These are phyloP conservation scores for Selenicereus undatus DNA, from an alignment of 148 eudicot species.

Conservation along the genomic window DNA sequence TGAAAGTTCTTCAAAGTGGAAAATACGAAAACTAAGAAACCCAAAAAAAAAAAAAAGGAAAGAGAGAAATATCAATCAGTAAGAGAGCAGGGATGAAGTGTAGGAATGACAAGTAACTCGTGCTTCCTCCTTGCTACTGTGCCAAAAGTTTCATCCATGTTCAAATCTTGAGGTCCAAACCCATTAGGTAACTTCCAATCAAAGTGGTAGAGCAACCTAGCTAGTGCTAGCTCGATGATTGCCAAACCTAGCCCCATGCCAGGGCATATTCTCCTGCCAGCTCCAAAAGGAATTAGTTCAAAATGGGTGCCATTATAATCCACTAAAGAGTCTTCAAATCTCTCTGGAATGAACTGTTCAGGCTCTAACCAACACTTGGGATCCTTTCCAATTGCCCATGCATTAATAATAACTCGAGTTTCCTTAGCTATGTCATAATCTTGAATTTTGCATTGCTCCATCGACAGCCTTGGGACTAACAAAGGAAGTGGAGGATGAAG, in stretches of 20 bases:
- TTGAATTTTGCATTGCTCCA: constrained; percentile 1
- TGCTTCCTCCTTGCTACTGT: neutral
- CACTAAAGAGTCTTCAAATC: constrained; percentile 18
- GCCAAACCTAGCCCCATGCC: constrained; percentile 23
- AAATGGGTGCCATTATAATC: constrained; percentile 17
- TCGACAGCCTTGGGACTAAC: constrained; percentile 12
- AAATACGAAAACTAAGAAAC: too few relatives aligned
- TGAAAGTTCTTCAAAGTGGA: too few relatives aligned
- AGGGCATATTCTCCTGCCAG: constrained; percentile 29
- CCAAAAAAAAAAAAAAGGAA: too few relatives aligned
- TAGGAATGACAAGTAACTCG: constrained; percentile 1
- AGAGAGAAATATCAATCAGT: neutral
- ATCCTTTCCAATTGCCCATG: constrained; percentile 26
- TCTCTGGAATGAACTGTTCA: constrained; percentile 23
- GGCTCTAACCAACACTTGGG: constrained; percentile 21
- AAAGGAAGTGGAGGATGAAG: constrained; percentile 29
- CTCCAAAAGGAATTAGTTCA: constrained; percentile 29
- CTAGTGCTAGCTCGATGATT: constrained; percentile 18
- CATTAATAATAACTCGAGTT: constrained; percentile 18
- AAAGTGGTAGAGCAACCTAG: constrained; percentile 21
- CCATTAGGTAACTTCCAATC: constrained; percentile 24
- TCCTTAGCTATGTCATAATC: neutral
- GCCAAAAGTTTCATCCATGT: constrained; percentile 19
- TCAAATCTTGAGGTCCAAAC: constrained; percentile 2
- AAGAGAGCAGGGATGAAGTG: neutral